Evolutionary conservation across 2,329 filamentous ascomycete species (phyloP), one percentile per base, ranked within the genome.

Genomic region (Phialophora tarda): DNA sequence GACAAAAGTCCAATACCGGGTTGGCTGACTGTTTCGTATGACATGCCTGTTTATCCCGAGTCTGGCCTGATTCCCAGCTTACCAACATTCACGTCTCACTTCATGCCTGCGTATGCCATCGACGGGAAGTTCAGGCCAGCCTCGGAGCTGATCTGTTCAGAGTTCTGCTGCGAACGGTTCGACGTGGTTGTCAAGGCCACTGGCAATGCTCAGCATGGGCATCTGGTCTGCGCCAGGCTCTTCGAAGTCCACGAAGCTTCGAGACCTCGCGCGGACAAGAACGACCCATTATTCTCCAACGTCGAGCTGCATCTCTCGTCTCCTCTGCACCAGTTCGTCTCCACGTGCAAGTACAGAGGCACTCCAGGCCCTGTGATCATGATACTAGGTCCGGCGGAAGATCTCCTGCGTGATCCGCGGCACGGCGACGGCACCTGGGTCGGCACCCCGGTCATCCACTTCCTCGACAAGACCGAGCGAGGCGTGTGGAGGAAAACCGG

Each of bases 401-500:
- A 53, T 26, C 48, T 53, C 26, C 23, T n/a, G 26, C 48, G 26
- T 2, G 26, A 53, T 53, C 23, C 26, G 3, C 11, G 24, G 26
- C 54, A 26, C 23, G 54, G 23, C 28, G 32, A 30, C 28, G 38
- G 38, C 5, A 44, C 38, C 38, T 44, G 38, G n/a, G 21, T 26
- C 54, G 54, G 54, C 10, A 30, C 23, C 10, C 54, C 54, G 14
- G 23, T 56, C 14, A 10, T 56, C 11, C 28, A 56, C 34, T 56
- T 30, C 8, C 30, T 56, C 23, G 4, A 56, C 54, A 34, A 38
- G 54, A 56, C 23, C 54, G 30, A 34, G 23, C 54, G n/a, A 56
- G 54, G 54, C 24, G 30, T 56, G 24, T 56, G 54, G 54, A 21
- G 11, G 54, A 56, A 56, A 28, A 56, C 54, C 5, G 54, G 54